phyloP scores from a whole-genome alignment of 2,329 filamentous ascomycete genomes.

The Pestalotiopsis sp. region DNA sequence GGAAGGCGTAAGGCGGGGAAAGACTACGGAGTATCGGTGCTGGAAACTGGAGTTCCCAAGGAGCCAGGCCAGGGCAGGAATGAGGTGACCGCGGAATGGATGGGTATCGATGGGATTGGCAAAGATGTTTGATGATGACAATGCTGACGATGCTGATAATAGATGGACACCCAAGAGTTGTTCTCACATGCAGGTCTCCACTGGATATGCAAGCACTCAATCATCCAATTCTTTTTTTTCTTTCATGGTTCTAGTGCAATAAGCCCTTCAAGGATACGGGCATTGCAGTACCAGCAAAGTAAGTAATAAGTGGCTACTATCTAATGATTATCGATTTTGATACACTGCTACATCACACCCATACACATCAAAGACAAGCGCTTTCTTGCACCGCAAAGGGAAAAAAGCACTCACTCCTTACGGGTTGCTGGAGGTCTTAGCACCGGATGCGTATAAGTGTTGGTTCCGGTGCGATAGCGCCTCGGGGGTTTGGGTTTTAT shows the following conservation, averaged over 20 bases:
- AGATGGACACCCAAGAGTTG: not conserved
- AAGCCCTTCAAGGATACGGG: not conserved
- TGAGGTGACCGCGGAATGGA: not conserved
- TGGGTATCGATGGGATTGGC: not conserved
- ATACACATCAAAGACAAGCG: too few species aligned
- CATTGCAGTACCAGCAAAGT: not conserved
- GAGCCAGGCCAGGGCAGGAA: not conserved
- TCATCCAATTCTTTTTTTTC: not conserved
- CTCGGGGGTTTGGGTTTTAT: not conserved
- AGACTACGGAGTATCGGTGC: not conserved
- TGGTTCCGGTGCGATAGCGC: not conserved
- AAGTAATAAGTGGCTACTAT: not conserved
- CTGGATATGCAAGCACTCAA: not conserved
- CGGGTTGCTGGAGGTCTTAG: not conserved
- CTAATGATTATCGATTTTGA: not conserved
- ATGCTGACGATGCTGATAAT: not conserved
- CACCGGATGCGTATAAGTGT: not conserved
- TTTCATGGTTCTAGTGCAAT: not conserved
- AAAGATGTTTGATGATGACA: not conserved
- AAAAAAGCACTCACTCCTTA: not conserved
- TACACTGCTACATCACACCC: too few species aligned
- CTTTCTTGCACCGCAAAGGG: not conserved
- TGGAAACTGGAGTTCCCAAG: not conserved
- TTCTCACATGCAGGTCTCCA: not conserved
- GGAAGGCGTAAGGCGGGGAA: not conserved